phyloP scores from a whole-genome alignment of 208 protist genomes.

The Wallacemonas collosoma region DNA sequence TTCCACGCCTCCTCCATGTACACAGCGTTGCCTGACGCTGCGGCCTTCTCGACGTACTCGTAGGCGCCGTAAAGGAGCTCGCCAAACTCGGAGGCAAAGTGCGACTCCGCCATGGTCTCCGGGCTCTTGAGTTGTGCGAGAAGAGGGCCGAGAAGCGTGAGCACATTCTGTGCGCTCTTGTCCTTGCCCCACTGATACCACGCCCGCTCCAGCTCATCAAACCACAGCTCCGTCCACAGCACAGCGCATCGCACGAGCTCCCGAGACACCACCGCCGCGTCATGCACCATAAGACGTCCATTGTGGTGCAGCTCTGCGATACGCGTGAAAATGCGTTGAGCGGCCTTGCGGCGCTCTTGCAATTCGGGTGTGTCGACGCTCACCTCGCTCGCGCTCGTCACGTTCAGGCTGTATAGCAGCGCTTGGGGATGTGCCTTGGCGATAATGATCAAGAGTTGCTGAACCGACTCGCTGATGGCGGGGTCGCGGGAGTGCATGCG shows the following conservation, averaged over 20 bases:
- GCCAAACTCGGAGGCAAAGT: constrained; percentile 92
- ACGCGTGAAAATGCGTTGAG: constrained; percentile 74
- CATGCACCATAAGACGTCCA: constrained; percentile 90
- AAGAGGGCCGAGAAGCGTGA: constrained; percentile 93
- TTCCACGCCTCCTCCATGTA: constrained; percentile 97
- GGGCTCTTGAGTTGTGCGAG: constrained; percentile 92
- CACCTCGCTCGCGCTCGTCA: constrained; percentile 88
- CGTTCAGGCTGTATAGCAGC: constrained; percentile 99
- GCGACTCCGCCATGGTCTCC: constrained; percentile 95
- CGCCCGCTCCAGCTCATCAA: constrained; percentile 96
- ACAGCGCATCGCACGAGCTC: constrained; percentile 99
- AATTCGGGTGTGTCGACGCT: constrained; percentile 35
- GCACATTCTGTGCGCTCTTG: constrained; percentile 93
- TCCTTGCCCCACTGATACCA: constrained; percentile 96
- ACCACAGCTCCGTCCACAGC: constrained; percentile 96
- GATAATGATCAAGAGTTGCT: constrained; percentile 93
- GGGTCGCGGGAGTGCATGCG: constrained; percentile 94
- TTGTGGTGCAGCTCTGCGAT: constrained; percentile 86
- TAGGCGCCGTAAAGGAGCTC: constrained; percentile 60
- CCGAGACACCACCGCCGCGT: constrained; percentile 95
- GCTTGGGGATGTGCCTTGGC: constrained; percentile 98
- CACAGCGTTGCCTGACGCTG: constrained; percentile 61
- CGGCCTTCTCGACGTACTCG: constrained; percentile 83
- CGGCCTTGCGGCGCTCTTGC: constrained; percentile 64
- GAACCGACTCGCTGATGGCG: constrained; percentile 91